Conservation (phyloP, 441 rosid genomes). For the Omphalea diandra region DNA sequence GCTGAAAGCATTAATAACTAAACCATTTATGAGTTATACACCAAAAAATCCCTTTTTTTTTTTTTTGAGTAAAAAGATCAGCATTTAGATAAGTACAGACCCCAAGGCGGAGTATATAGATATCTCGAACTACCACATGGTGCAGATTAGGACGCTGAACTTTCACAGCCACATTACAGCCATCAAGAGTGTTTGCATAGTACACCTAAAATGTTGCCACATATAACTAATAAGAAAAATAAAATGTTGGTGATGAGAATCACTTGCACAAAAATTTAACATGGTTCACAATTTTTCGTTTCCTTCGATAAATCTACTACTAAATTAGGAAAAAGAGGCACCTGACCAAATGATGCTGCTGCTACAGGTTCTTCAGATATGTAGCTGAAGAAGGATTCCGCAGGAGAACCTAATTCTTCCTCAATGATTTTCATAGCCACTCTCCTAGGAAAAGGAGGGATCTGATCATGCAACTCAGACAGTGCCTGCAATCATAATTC, state of each 20-base stretch:
- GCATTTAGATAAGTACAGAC: slow-evolving; percentile 45
- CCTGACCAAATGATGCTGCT: slow-evolving; percentile 99
- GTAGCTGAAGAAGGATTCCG: slow-evolving; percentile 60
- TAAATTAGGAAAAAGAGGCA: slow-evolving; percentile 31
- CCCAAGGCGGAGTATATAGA: slow-evolving; percentile 90
- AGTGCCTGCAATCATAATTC: slow-evolving; percentile 64
- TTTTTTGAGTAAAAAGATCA: too few species aligned
- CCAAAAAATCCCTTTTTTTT: too few species aligned
- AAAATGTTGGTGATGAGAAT: slow-evolving; percentile 8
- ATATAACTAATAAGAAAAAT: slow-evolving; percentile 19
- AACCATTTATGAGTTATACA: slow-evolving; percentile 24
- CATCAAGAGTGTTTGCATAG: slow-evolving; percentile 74
- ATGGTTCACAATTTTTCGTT: background rate
- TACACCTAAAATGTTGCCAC: slow-evolving; percentile 60
- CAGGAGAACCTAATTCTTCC: slow-evolving; percentile 89
- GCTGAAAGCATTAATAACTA: slow-evolving; percentile 40
- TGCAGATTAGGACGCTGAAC: slow-evolving; percentile 87
- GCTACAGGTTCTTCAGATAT: slow-evolving; percentile 89
- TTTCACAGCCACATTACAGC: slow-evolving; percentile 82
- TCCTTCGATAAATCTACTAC: background rate
- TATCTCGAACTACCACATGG: slow-evolving; percentile 84
- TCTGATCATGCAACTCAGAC: slow-evolving; percentile 90
- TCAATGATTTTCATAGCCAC: slow-evolving; percentile 77
- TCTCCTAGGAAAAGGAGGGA: slow-evolving; percentile 81
- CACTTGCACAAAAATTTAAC: background rate